Evolutionary conservation across 2,329 filamentous ascomycete genomes (phyloP).

Genomic region (Fusarium begoniae): DNA sequence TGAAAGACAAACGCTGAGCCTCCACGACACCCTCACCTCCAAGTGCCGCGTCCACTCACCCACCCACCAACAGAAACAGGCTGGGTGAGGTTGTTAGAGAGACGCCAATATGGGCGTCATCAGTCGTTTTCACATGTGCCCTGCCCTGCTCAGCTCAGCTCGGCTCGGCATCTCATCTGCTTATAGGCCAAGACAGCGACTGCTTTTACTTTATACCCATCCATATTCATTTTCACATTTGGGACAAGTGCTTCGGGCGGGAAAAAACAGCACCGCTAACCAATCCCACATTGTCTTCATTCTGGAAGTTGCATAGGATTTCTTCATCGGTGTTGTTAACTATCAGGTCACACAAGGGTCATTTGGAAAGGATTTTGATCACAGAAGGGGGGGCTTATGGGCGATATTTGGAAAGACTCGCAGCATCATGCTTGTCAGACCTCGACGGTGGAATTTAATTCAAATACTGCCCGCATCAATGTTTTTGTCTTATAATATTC

Average conservation of each 20-base stretch:
- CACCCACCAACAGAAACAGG: background rate
- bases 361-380: background rate
- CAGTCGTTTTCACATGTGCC: slow-evolving; percentile 3
- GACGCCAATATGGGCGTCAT: slow-evolving; percentile 15
- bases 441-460: background rate
- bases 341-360: background rate
- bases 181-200: background rate
- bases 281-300: background rate
- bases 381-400: background rate
- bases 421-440: background rate
- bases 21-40: background rate
- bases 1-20: slow-evolving; percentile 12
- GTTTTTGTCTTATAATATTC: slow-evolving; percentile 15
- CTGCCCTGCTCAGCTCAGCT: background rate
- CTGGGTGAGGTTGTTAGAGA: background rate
- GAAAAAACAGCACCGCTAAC: slow-evolving; percentile 21
- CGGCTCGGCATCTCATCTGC: background rate
- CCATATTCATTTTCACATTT: background rate
- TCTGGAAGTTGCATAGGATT: background rate
- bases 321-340: background rate
- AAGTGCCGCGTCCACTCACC: slow-evolving; percentile 4
- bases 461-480: background rate
- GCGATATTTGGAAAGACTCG: background rate
- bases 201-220: slow-evolving; percentile 17
- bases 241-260: slow-evolving; percentile 1